Evolutionary conservation across 2,329 filamentous ascomycete genomes (phyloP), one percentile per base, ranked within the genome.

Genomic region (Tolypocladium pustulatum): DNA sequence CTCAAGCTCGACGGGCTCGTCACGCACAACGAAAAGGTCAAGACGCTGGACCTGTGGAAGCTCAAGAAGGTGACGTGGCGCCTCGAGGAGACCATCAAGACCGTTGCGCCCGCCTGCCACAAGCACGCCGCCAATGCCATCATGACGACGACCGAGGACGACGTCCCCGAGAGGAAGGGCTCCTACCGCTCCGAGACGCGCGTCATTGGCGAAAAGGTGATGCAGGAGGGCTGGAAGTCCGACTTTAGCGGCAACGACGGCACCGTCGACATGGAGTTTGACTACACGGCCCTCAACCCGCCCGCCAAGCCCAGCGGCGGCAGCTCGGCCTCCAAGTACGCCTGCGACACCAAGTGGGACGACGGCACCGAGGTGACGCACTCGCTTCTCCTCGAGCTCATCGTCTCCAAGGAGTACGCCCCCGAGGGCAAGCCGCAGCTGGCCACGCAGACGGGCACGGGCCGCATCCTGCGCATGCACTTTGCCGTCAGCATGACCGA

Each of bases 41-140:
- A 89, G 69, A 92, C 86, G 8, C 82, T 94, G 61, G 83, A 85
- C 69, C 81, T 84, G 68, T 97, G 93, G 93, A 88, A 88, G 66
- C 80, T 99, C 36, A 90, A 92, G 72, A 94, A 95, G 73, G 81
- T 97, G 64, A 90, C 88, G 62, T 99, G 93, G 93, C 86, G 89
- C 64, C 87, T 99, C 57, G 92, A 97, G 69, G 93, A 99, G 78
- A 88, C 86, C 43, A 83, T 91, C 71, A 88, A 87, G 73, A 86
- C 87, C 41, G 79, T 93, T 43, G 90, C 90, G 0, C 87, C 89
- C 1, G 89, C 90, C 22, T 97, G 94, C 76, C 68, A 81, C 40
- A 89, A 87, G 71, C 94, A 97, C 74, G 73, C 80, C 10, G 79
- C 82, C 37, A 65, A 68, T 1, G 55, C 60, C 58, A 80, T 81